Conservation (phyloP, 2,329 filamentous ascomycete species). For the Aspergillus neotritici region DNA sequence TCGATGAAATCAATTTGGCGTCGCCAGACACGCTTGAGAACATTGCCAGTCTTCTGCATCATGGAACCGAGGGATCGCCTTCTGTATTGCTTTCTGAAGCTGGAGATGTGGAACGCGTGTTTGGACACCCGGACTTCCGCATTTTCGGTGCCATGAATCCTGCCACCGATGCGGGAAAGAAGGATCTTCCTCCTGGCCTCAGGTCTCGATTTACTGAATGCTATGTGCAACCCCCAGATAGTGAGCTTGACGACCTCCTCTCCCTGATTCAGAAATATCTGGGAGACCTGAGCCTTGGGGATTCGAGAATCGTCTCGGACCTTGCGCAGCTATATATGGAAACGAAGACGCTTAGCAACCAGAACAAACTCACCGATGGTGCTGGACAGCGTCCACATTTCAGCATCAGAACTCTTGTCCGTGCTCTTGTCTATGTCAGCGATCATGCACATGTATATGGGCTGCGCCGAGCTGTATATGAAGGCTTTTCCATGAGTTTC, state of each 20-base stretch:
- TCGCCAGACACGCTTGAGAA: conserved; percentile 92
- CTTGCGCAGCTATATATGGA: conserved; percentile 83
- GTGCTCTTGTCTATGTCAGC: conserved; percentile 80
- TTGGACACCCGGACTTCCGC: conserved; percentile 85
- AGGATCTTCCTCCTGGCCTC: conserved; percentile 82
- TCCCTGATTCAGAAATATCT: conserved; percentile 87
- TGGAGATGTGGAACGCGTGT: conserved; percentile 82
- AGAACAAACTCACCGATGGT: conserved; percentile 85
- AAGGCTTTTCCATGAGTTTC: conserved; percentile 98
- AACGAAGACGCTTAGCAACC: conserved; percentile 72
- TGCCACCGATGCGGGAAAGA: conserved; percentile 93
- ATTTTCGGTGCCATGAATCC: conserved; percentile 99
- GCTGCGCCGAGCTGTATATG: conserved; percentile 76
- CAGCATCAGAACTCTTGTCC: conserved; percentile 87
- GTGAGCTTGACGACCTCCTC: conserved; percentile 76
- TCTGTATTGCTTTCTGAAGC: conserved; percentile 89
- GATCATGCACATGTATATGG: conserved; percentile 81
- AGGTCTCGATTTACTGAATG: conserved; percentile 92
- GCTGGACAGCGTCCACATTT: conserved; percentile 96
- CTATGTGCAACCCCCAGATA: conserved; percentile 87
- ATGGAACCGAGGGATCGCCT: conserved; percentile 64
- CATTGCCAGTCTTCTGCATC: conserved; percentile 77
- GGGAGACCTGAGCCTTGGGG: conserved; percentile 62
- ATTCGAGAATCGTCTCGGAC: conserved; percentile 69
- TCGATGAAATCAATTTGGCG: conserved; percentile 96